These are phyloP conservation scores for Nakaseomyces glabratus DNA, from an alignment of 1,139 yeast genomes.

Conservation along the genomic window DNA sequence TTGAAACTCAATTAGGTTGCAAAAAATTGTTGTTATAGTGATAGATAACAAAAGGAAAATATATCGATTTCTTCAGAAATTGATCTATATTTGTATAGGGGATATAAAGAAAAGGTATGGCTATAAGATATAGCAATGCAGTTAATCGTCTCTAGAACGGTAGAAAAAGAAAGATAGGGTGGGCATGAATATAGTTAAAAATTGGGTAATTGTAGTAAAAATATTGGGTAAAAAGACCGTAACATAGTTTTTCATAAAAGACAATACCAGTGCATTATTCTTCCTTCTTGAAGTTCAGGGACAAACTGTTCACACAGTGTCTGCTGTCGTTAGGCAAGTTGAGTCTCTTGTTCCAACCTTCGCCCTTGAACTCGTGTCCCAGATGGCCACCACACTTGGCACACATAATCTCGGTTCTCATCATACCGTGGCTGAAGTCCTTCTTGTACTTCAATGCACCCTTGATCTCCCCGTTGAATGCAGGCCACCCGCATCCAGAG, in stretches of 20 bases:
- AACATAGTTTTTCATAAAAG: too few species aligned
- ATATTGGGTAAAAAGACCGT: too few species aligned
- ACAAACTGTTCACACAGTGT: conserved; percentile 87
- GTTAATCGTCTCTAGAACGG: too few species aligned
- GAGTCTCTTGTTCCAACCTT: conserved; percentile 57
- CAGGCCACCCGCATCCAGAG: conserved; percentile 97
- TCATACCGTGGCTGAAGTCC: conserved; percentile 66
- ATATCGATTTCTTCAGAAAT: too few species aligned
- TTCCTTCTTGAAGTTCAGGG: conserved; percentile 51
- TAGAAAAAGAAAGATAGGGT: too few species aligned
- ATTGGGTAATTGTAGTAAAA: too few species aligned
- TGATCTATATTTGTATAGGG: too few species aligned
- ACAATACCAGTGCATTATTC: conserved; percentile 8
- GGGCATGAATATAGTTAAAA: too few species aligned
- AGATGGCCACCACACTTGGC: conserved; percentile 85
- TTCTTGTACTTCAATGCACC: conserved; percentile 55
- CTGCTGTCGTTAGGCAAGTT: conserved; percentile 73
- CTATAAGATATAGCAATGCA: too few species aligned
- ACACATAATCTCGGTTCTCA: conserved; percentile 81
- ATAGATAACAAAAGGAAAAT: too few species aligned
- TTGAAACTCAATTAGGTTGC: conserved; percentile 9
- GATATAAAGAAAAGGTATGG: too few species aligned
- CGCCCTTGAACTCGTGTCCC: conserved; percentile 94
- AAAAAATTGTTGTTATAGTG: too few species aligned
- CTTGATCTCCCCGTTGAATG: conserved; percentile 71